These are phyloP conservation scores for Alternaria sp. DNA, from an alignment of 2,329 filamentous ascomycete genomes.

Conservation along the genomic window DNA sequence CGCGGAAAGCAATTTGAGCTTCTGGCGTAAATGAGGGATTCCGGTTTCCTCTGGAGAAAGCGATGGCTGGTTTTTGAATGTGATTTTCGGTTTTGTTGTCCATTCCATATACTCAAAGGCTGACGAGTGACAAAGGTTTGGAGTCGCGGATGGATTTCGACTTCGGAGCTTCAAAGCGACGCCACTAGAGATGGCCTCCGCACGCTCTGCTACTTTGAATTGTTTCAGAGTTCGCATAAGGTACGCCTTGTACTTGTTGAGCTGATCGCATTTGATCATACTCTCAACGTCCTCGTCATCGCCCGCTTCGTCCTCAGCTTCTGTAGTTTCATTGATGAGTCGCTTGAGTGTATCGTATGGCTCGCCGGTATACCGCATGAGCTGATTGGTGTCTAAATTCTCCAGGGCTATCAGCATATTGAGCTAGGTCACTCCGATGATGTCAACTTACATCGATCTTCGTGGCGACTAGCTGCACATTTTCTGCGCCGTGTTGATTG, in stretches of 20 bases:
- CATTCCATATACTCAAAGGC: conserved; percentile 32
- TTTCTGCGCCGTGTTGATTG: conserved; percentile 20
- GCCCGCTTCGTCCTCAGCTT: too few species aligned
- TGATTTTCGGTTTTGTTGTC: conserved; percentile 25
- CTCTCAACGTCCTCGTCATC: too few species aligned
- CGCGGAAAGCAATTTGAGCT: conserved; percentile 26
- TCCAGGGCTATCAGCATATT: too few species aligned
- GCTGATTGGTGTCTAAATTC: too few species aligned
- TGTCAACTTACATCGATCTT: conserved; percentile 38
- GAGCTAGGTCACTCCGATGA: too few species aligned
- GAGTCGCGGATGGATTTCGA: neutral
- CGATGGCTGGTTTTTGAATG: conserved; percentile 22
- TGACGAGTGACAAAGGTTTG: conserved; percentile 26
- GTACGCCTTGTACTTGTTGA: conserved; percentile 24
- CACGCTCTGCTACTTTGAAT: conserved; percentile 20
- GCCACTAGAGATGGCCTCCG: conserved; percentile 17
- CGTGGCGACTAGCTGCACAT: conserved; percentile 34
- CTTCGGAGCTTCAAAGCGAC: conserved; percentile 20
- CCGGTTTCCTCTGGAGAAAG: conserved; percentile 25
- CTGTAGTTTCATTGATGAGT: too few species aligned
- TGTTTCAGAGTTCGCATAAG: conserved; percentile 19
- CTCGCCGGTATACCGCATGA: neutral
- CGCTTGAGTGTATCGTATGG: neutral
- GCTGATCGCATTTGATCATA: neutral
- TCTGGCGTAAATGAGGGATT: conserved; percentile 26